Evolutionary conservation across 2,329 filamentous ascomycete genomes (phyloP), one percentile per base, ranked within the genome.

Genomic region (Raffaelea albimanens): DNA sequence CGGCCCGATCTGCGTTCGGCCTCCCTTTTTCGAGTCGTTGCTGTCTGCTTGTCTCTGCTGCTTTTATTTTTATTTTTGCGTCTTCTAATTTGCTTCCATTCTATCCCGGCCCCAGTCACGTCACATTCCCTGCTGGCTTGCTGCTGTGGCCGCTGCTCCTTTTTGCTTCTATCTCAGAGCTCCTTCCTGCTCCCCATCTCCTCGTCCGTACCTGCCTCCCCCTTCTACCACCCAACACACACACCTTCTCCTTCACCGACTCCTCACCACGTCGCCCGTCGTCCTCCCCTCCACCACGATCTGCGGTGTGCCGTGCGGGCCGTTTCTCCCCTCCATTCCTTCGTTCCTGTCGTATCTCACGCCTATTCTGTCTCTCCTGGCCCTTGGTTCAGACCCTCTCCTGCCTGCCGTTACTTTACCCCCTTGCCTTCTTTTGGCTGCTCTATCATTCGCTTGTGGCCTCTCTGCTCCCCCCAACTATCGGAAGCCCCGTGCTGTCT

Each of bases 241-340:
- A n/a, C n/a, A n/a, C n/a, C 25, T 21, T 38, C 19, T 43, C n/a
- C 40, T 43, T 43, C 45, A 33, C 45, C 41, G 33, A 43, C 43
- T 44, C 22, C 22, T 40, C 41, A 44, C 34, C 43, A 29, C 25
- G n/a, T n/a, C n/a, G n/a, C n/a, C n/a, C n/a, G n/a, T n/a, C n/a
- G n/a, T n/a, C n/a, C n/a, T n/a, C n/a, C n/a, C n/a, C n/a, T n/a
- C n/a, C n/a, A 7, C 25, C 25, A 29, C 40, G 45, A 52, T 50
- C 50, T 50, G 44, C 47, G 40, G 45, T 50, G 42, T 49, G 44
- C 46, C 45, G 49, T 49, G 49, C 49, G 43, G 46, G 31, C 43
- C 43, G 49, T 44, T 36, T 34, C 33, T 22, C 14, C 29, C 29
- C 19, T 4, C 18, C 11, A n/a, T 13, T 34, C 29, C 19, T 33